These are phyloP conservation scores for Syzygium jambos DNA, from an alignment of 345 rosid genomes.

Conservation along the genomic window DNA sequence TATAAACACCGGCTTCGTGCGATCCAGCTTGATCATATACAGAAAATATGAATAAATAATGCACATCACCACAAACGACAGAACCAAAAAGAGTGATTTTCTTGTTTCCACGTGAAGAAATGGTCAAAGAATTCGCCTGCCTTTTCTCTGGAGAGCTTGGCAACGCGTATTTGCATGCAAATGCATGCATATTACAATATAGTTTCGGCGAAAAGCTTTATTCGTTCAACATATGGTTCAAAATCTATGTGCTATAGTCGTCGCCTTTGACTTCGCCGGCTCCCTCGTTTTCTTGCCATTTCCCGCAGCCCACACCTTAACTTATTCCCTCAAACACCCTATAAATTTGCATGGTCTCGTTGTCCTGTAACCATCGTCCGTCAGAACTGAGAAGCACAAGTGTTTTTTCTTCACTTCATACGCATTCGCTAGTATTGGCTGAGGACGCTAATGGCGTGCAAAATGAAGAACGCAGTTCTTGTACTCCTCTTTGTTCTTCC, in stretches of 20 bases:
- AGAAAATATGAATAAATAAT: neutral
- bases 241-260: neutral
- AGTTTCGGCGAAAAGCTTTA: neutral
- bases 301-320: neutral
- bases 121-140: neutral
- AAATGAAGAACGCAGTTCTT: neutral
- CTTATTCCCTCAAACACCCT: neutral
- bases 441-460: neutral
- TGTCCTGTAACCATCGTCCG: neutral
- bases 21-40: neutral
- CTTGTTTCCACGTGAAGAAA: neutral
- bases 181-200: neutral
- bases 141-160: neutral
- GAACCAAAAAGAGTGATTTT: neutral
- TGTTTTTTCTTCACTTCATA: neutral
- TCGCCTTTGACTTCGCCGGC: neutral
- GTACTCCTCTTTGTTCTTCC: neutral
- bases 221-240: neutral
- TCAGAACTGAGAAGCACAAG: neutral
- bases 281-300: neutral
- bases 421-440: neutral
- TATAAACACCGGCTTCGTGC: neutral
- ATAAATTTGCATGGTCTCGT: neutral
- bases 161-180: neutral
- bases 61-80: neutral